Evolutionary conservation across 192 early-diverging fungal genomes (phyloP), one percentile per base, ranked within the genome.

Genomic region (Gryganskiella cystojenkinii): DNA sequence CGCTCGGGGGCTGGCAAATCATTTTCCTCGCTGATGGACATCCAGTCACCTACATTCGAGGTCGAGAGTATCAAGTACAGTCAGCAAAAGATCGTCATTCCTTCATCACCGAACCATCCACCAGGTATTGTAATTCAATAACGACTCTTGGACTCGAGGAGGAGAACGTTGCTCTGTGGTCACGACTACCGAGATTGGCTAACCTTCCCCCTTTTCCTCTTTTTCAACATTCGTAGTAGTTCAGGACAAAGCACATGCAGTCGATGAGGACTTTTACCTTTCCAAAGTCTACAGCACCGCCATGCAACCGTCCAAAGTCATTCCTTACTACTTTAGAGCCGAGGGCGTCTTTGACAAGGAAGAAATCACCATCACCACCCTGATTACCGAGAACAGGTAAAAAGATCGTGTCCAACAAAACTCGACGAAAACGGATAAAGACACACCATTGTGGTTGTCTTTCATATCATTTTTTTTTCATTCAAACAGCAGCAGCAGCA

Each of bases 231-330:
- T 25, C 25, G 25, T 19, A 43, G 53, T 13, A 14, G 17, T 53
- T 25, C 45, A 50, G 28, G 45, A 61, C 25, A 24, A 70, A 25
- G 28, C 58, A 31, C 53, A 68, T 51, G 4, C 25, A 2, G 74
- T 78, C 3, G 67, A 78, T 31, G 87, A 89, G 44, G 88, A 87
- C 37, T 82, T 89, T 60, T 73, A 84, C 45, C 54, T 89, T 43
- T 78, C 82, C 34, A 89, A 89, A 71, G 80, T 89, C 0, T 89
- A 85, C 54, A 82, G 83, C 14, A 86, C 85, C 28, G 80, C 87
- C 0, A 85, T 89, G 84, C 84, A 85, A 42, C 88, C 88, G 20
- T 84, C 83, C 50, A 85, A 89, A 31, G 86, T 89, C 44, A 87
- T 88, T 34, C 88, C 88, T 19, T 89, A 86, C 58, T 88, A 89